Percentiles rank a stretch among this genome's conserved stretches.
Conservation (phyloP, 129 eudicot species). For the Saussurea involucrata region DNA sequence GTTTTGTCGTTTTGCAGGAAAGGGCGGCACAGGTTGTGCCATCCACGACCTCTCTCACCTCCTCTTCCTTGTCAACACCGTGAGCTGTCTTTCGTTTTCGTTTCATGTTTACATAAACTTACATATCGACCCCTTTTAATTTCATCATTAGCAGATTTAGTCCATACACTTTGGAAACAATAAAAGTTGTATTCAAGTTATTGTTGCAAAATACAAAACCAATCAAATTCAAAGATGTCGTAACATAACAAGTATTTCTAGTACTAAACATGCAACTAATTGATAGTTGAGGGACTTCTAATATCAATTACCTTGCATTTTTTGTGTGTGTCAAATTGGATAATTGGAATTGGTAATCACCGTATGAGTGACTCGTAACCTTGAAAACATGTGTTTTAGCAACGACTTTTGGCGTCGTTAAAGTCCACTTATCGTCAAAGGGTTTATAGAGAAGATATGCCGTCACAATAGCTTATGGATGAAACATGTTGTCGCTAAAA, state of each 20-base stretch:
- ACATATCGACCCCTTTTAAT: background rate
- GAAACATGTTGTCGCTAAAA: too few species aligned
- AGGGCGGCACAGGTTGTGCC: slow-evolving; percentile 29
- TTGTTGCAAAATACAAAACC: background rate
- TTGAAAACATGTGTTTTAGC: too few species aligned
- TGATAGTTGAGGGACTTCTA: background rate
- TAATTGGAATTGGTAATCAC: too few species aligned
- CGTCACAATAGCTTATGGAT: too few species aligned
- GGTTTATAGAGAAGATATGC: too few species aligned
- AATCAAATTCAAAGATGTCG: background rate
- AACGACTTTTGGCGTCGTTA: too few species aligned
- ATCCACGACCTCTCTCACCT: slow-evolving; percentile 22
- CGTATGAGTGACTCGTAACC: too few species aligned
- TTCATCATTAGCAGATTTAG: background rate
- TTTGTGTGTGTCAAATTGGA: too few species aligned
- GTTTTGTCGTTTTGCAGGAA: slow-evolving; percentile 14
- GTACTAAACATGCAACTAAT: background rate
- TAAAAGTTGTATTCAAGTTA: background rate
- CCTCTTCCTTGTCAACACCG: slow-evolving; percentile 17
- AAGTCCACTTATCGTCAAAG: too few species aligned
- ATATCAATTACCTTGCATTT: background rate
- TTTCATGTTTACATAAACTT: slow-evolving; percentile 8
- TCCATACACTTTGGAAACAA: background rate
- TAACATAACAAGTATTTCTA: background rate
- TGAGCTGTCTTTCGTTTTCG: slow-evolving; percentile 32